phyloP scores from a whole-genome alignment of 768 basidiomycete species.

The Dacryopinax spathularia region DNA sequence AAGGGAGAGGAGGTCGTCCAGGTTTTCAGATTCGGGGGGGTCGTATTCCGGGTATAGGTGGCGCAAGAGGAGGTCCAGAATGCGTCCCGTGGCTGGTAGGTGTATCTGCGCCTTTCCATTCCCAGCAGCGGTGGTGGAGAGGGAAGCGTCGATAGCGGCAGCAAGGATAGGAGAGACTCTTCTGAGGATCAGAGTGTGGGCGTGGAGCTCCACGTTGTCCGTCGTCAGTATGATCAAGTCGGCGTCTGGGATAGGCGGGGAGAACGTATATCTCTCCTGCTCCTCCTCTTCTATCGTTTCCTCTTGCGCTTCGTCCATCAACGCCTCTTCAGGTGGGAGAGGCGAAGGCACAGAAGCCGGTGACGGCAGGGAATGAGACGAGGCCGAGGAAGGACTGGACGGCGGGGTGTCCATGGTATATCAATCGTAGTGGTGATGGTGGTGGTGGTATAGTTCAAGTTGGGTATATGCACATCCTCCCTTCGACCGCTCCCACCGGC shows the following conservation, averaged over 20 bases:
- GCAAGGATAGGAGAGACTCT: background rate
- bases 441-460: too few relatives aligned
- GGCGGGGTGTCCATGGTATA: too few relatives aligned
- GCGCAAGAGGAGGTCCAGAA: background rate
- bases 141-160: background rate
- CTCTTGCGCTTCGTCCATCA: background rate
- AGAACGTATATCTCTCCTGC: background rate
- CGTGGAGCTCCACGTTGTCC: background rate
- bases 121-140: background rate
- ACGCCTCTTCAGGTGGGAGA: too few relatives aligned
- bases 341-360: too few relatives aligned
- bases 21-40: background rate
- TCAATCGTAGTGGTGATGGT: too few relatives aligned
- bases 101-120: background rate
- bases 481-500: too few relatives aligned
- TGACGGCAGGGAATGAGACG: too few relatives aligned
- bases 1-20: background rate
- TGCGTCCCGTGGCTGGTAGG: background rate
- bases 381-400: too few relatives aligned
- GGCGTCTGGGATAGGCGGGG: background rate
- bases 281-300: background rate
- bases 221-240: background rate
- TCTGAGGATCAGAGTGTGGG: background rate
- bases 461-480: too few relatives aligned
- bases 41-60: background rate